Percentiles rank a stretch among this genome's conserved stretches.
Conservation (phyloP, 352 stramenopile species). For the Phytophthora litchii region DNA sequence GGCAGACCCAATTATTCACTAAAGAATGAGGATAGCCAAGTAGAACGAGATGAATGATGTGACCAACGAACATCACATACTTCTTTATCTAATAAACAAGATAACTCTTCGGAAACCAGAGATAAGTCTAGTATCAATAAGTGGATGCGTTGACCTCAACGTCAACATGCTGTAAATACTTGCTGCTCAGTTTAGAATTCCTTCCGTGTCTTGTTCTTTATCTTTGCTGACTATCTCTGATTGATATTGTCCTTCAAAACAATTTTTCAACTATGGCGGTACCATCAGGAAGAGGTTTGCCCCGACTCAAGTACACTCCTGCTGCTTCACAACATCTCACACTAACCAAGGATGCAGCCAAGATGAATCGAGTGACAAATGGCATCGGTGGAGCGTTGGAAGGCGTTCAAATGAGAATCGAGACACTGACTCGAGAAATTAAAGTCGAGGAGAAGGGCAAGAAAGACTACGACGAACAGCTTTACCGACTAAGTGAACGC, state of each 20-base stretch:
- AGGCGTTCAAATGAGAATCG: slow-evolving; percentile 60
- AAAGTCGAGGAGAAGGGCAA: slow-evolving; percentile 80
- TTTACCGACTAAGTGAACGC: slow-evolving; percentile 61
- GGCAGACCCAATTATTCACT: slow-evolving; percentile 22
- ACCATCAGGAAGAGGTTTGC: slow-evolving; percentile 35
- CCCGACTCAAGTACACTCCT: slow-evolving; percentile 59
- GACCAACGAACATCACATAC: slow-evolving; percentile 4
- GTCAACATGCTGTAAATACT: slow-evolving; percentile 5
- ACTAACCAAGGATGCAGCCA: slow-evolving; percentile 58
- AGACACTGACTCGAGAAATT: slow-evolving; percentile 70
- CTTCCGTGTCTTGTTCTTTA: slow-evolving; percentile 12
- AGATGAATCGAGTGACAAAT: slow-evolving; percentile 79
- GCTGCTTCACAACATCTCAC: slow-evolving; percentile 46
- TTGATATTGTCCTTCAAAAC: background rate
- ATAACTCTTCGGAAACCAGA: background rate
- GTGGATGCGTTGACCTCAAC: background rate
- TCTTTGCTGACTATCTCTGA: background rate
- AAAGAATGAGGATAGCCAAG: background rate
- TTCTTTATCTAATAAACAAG: slow-evolving; percentile 3
- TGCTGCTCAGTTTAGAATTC: slow-evolving; percentile 12
- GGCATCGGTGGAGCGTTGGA: slow-evolving; percentile 74
- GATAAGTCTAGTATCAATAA: background rate
- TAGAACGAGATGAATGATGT: background rate
- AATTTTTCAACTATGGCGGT: slow-evolving; percentile 14
- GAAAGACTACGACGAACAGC: slow-evolving; percentile 78